Evolutionary conservation across 345 rosid species (phyloP).

Genomic region (Sisymbrium irio): DNA sequence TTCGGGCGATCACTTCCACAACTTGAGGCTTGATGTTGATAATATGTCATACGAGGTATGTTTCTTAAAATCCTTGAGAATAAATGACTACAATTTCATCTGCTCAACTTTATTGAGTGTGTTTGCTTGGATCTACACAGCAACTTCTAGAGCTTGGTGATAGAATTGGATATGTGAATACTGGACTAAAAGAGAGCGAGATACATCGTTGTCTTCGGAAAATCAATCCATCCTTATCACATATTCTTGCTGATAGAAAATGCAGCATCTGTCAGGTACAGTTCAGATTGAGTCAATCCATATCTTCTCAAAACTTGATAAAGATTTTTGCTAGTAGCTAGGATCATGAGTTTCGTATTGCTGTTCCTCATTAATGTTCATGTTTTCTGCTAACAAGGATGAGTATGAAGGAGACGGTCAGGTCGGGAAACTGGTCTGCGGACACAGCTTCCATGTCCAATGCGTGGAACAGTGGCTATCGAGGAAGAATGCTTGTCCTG

Average conservation of each 20-base stretch:
- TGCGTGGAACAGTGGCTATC: conserved; percentile 88
- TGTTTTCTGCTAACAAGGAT: conserved; percentile 48
- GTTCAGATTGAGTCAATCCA: not conserved
- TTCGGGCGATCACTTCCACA: conserved; percentile 31
- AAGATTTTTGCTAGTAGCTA: not conserved
- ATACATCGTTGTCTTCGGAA: conserved; percentile 61
- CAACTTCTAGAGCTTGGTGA: conserved; percentile 89
- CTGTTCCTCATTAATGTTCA: not conserved
- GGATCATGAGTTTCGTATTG: not conserved
- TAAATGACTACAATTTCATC: not conserved
- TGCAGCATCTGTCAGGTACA: conserved; percentile 90
- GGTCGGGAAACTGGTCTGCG: conserved; percentile 69
- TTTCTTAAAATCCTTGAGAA: conserved; percentile 1
- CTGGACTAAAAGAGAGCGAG: conserved; percentile 82
- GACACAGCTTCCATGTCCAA: conserved; percentile 70
- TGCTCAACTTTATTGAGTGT: not conserved
- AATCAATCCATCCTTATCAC: conserved; percentile 41
- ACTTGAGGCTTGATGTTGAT: conserved; percentile 45
- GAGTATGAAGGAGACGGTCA: conserved; percentile 68
- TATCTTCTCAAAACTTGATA: not conserved
- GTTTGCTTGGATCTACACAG: conserved; percentile 37
- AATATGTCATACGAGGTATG: conserved; percentile 45
- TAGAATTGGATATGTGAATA: conserved; percentile 74
- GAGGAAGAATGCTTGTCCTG: conserved; percentile 79
- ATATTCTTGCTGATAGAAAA: conserved; percentile 56